These are phyloP conservation scores for Dichotomopilus funicola DNA, from an alignment of 2,329 filamentous ascomycete genomes.

Conservation along the genomic window DNA sequence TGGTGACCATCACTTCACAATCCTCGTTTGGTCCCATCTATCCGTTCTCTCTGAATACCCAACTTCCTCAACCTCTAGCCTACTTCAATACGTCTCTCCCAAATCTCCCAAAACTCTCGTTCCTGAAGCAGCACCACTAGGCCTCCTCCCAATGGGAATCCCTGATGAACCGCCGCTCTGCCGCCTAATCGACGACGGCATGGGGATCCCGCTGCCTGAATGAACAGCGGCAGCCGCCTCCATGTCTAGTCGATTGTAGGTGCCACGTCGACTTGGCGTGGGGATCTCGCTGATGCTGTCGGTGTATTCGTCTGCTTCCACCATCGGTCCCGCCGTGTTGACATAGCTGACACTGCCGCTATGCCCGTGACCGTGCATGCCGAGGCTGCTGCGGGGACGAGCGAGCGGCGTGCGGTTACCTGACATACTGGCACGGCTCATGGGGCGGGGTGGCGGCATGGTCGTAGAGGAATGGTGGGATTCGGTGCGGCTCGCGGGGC, in stretches of 20 bases:
- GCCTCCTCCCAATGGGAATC: constrained; percentile 9
- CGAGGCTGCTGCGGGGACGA: constrained; percentile 65
- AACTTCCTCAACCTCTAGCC: background rate
- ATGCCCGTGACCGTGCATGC: constrained; percentile 48
- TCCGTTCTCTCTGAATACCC: background rate
- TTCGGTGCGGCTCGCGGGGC: constrained; percentile 49
- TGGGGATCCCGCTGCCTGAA: constrained; percentile 29
- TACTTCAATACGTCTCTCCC: constrained; percentile 23
- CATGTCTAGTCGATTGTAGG: constrained; percentile 43
- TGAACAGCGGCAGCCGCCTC: constrained; percentile 28
- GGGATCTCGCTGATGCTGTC: constrained; percentile 31
- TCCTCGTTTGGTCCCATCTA: background rate
- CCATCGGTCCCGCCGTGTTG: constrained; percentile 46
- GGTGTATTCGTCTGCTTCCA: constrained; percentile 37
- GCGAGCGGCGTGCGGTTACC: constrained; percentile 59
- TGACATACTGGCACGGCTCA: constrained; percentile 57
- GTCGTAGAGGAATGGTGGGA: constrained; percentile 11
- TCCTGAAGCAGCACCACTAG: constrained; percentile 3
- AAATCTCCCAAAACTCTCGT: constrained; percentile 21
- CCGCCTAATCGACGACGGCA: constrained; percentile 22
- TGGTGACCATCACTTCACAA: background rate
- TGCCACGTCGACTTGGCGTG: constrained; percentile 51
- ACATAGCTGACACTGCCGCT: constrained; percentile 49
- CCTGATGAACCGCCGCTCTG: constrained; percentile 27
- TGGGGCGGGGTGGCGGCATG: constrained; percentile 50